A percentile compares a stretch with the other conserved stretches of the same genome.
Conservation (phyloP, 2,329 filamentous ascomycete genomes). For the Ambrosiella cleistominuta region DNA sequence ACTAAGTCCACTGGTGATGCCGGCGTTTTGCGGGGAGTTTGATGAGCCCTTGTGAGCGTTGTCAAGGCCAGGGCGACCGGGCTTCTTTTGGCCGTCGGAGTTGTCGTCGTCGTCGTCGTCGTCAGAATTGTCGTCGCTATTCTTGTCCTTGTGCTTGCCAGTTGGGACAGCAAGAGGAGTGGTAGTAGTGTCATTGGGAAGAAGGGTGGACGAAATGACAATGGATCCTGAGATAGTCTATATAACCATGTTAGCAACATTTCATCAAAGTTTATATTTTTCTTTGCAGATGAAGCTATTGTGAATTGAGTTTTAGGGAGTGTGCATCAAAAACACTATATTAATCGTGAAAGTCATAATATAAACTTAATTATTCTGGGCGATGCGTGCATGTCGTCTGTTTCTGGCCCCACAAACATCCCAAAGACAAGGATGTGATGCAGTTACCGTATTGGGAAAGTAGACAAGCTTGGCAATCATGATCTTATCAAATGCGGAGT, state of each 20-base stretch:
- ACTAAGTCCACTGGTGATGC: background rate
- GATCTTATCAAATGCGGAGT: too few relatives aligned
- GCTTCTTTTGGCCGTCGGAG: background rate
- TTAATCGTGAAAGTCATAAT: too few relatives aligned
- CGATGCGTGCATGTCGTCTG: too few relatives aligned
- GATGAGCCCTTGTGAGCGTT: background rate
- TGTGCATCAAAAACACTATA: too few relatives aligned
- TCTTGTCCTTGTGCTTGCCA: background rate
- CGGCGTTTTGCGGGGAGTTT: background rate
- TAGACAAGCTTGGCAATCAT: too few relatives aligned
- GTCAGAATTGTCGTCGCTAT: background rate
- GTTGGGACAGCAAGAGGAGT: background rate
- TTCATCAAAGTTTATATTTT: background rate
- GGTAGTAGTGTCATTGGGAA: background rate
- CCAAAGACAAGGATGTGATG: background rate
- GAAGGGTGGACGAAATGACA: background rate
- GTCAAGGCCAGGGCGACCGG: background rate
- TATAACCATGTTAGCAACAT: background rate
- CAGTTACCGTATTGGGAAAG: background rate
- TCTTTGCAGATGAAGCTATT: too few relatives aligned
- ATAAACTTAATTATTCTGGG: too few relatives aligned
- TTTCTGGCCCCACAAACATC: too few relatives aligned
- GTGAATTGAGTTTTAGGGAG: too few relatives aligned
- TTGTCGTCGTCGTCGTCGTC: background rate
- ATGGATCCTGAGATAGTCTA: conserved; percentile 5